Base-by-base conservation (phyloP, 169 alveolate genomes). In the Neospora caninum region DNA sequence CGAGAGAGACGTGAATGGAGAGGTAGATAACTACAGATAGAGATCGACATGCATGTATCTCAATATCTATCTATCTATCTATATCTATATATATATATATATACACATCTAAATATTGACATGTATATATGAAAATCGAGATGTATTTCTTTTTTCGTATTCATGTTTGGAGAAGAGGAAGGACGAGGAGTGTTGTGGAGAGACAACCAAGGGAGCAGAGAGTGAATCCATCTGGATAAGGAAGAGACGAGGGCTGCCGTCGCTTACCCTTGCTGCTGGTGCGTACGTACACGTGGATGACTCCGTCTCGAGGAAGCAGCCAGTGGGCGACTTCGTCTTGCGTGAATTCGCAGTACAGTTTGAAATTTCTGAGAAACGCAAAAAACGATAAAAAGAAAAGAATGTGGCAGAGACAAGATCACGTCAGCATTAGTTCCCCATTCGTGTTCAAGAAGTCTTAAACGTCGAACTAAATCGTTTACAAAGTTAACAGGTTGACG, bases 241-340 rank as follows among this genome's bases (percentile, higher is more conserved):
- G 43, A 43, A 36, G 43, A 73, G 27, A 13, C 20, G 45, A 13
- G 31, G 91, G 42, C 22, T 7, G 38, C 80, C 31, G 22, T 7
- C 39, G 27, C 45, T 38, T 29, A n/a, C 91, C 64, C 18, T 54
- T 97, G 67, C 88, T 43, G 58, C 64, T 95, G 70, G 96, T 97
- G 54, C 98, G 98, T 43, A 99, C 99, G 95, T 98, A 99, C 25
- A 99, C 96, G 93, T 98, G 97, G 36, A 99, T 97, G 73, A 98
- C 99, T 58, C 97, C 97, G 0, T 97, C 98, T 92, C 97, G 96
- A 22, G 99, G 99, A 27, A 97, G 31, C 73, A 99, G 97, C 97
- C 96, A 97, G 96, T 99, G 99, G 64, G 95, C 96, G 58, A 99
- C 98, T 91, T 98, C 99, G 58, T 98, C 99, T 67, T 92, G 95